Base-by-base conservation (phyloP, 179 eudicot genomes). In the Beta lomatogona region DNA sequence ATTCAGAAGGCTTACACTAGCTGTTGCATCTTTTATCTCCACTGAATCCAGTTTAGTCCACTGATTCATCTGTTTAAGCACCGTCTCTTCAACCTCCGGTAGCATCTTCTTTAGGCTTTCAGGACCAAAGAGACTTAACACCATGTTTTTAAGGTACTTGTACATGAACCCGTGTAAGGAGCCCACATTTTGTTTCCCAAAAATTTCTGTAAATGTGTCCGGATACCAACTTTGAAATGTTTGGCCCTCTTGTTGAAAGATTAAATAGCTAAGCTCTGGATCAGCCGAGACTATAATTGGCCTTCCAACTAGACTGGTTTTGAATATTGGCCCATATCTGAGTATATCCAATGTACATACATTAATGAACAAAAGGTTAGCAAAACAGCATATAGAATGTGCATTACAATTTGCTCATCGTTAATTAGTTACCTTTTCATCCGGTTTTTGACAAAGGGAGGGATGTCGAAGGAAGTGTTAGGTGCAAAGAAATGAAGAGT, bases 111-210 rank as follows among this genome's bases (percentile, higher is more conserved):
- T 92, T 21, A 94, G 87, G 86, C 96, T 94, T 83, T 91, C 89
- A 18, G 94, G 91, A 79, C 97, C 98, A 76, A 92, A 94, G 16
- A 96, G 88, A 84, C 87, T 86, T 13, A 94, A 85, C 66, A 94
- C 91, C 99, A 96, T 90, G 83, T 86, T 92, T 82, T 94, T 96
- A 44, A 94, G 93, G 88, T 91, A 94, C 89, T 90, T 96, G 86
- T 92, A 91, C 92, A 94, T 88, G 85, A 89, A 91, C 9, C 97
- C 98, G 75, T 94, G 98, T 81, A 92, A 83, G 9, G 94, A 90
- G 15, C 93, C 94, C 10, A 94, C 93, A 82, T 94, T 96, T 76
- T 92, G 91, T 77, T 81, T 81, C 68, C 96, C 98, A 22, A 96
- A 92, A 64, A 96, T 91, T 76, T 91, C 91, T 36, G 93, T 90